Base-by-base conservation (phyloP, 768 basidiomycete species). In the Tulasnella sp. region DNA sequence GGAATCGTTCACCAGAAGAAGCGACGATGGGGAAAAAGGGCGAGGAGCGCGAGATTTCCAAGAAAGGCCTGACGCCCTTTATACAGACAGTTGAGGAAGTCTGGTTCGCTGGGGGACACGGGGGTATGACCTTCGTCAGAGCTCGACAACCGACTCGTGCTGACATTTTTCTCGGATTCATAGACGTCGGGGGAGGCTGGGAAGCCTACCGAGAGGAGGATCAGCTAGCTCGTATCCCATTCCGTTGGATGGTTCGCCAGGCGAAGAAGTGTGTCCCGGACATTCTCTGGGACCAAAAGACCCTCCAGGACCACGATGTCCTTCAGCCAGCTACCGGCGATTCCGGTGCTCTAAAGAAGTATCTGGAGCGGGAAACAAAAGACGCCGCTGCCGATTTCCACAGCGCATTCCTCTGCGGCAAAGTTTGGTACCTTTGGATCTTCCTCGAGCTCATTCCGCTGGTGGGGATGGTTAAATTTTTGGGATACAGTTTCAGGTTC, bases 151-250 rank as follows among this genome's bases (percentile, higher is more conserved):
- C 72, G 55, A n/a, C 44, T 23, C 18, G 29, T 35, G n/a, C 39
- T 75, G 40, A 75, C 10, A 46, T 13, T 9, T 23, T 15, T 35
- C 61, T 51, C 23, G 20, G 23, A 1, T 2, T 32, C n/a, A n/a
- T 57, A 79, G 78, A 79, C n/a, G 74, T 79, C 57, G 78, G 78
- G 18, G 78, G 73, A 29, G 78, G 78, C 10, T 74, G 61, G 42
- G 67, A 69, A 26, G 35, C 10, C 6, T 51, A 70, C 39, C 6
- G 29, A 1, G 29, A 44, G 16, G 6, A 6, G 10, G 9, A 23
- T 2, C 55, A 46, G 55, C 73, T 74, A 29, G 29, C 73, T 26
- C 74, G 74, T 20, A 79, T 80, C 61, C 79, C 79, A 16, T 67
- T 80, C 35, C 35, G 35, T 2, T 35, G 35, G 35, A 35, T 35